Evolutionary conservation across 768 basidiomycete species (phyloP), one percentile per base, ranked within the genome.

Genomic region (Panus rudis): DNA sequence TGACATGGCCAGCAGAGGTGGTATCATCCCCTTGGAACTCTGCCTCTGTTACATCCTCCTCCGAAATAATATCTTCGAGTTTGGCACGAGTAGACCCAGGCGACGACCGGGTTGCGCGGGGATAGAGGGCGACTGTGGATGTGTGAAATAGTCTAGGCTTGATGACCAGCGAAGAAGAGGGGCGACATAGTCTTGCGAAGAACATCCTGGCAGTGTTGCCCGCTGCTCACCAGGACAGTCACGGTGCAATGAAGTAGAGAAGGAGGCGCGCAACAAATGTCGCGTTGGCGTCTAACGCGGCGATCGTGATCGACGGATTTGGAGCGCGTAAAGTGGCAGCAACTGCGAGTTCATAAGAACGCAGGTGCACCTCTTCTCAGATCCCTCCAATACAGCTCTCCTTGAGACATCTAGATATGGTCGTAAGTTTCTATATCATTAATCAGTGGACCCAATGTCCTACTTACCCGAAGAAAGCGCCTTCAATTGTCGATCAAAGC

Each of bases 401-500:
- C n/a, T n/a, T n/a, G n/a, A n/a, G n/a, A n/a, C n/a, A n/a, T n/a
- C n/a, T n/a, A n/a, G n/a, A n/a, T n/a, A 78, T 78, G 75, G 77
- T 79, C 52, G 78, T 79, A 52, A 63, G 77, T 68, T 33, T 12
- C 16, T 32, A 3, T 4, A 31, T 27, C n/a, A 6, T n/a, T 4
- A 37, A 22, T n/a, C 22, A 32, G 23, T 32, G 20, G 19, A n/a
- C 49, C 42, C 48, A 40, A 55, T 39, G 38, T 39, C 31, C 37
- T 11, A 30, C 28, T 10, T 30, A 10, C n/a, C 10, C 28, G 10
- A 8, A 24, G n/a, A 4, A 38, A 83, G 82, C 72, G 66, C 44
- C 68, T 87, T 12, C 66, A 69, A 47, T 66, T 86, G 23, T 81
- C 78, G 35, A 84, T 87, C 60, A 79, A 80, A 63, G 89, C 88